Evolutionary conservation across 1,139 yeast species (phyloP).

Genomic region (Saccharomycopsis crataegensis): DNA sequence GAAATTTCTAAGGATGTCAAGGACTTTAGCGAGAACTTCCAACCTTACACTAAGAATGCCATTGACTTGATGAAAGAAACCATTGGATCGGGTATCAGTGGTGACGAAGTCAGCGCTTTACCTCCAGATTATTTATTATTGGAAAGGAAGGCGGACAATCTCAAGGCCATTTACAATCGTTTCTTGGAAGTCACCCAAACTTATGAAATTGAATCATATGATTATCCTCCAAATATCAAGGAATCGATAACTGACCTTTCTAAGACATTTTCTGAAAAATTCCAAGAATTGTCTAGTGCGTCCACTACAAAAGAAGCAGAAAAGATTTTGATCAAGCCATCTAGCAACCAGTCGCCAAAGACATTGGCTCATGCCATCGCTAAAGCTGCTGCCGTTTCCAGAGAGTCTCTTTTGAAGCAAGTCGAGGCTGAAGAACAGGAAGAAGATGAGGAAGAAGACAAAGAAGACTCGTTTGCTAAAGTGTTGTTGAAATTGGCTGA

Average conservation of each 20-base stretch:
- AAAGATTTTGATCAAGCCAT: slow-evolving; percentile 33
- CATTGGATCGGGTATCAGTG: slow-evolving; percentile 57
- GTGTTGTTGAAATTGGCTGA: slow-evolving; percentile 51
- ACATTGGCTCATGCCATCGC: slow-evolving; percentile 45
- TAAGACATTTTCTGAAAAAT: slow-evolving; percentile 45
- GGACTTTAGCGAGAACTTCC: slow-evolving; percentile 22
- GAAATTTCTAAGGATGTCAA: slow-evolving; percentile 18
- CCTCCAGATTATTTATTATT: slow-evolving; percentile 66
- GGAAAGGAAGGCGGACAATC: slow-evolving; percentile 58
- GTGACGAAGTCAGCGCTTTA: slow-evolving; percentile 61
- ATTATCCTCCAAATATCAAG: slow-evolving; percentile 64
- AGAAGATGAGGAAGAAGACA: slow-evolving; percentile 27
- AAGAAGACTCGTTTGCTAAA: slow-evolving; percentile 41
- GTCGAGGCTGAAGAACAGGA: slow-evolving; percentile 26
- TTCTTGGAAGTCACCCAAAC: slow-evolving; percentile 49
- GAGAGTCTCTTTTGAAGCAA: slow-evolving; percentile 26
- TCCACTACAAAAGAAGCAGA: slow-evolving; percentile 60
- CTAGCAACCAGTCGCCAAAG: slow-evolving; percentile 33
- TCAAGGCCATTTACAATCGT: slow-evolving; percentile 53
- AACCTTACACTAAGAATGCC: slow-evolving; percentile 54
- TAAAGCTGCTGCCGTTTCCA: slow-evolving; percentile 37
- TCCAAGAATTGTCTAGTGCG: slow-evolving; percentile 52
- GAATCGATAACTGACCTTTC: slow-evolving; percentile 56
- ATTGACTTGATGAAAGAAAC: slow-evolving; percentile 57
- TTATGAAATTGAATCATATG: slow-evolving; percentile 59